Evolutionary conservation across 2,329 filamentous ascomycete species (phyloP).

Genomic region (Magnaporthiopsis incrustans): DNA sequence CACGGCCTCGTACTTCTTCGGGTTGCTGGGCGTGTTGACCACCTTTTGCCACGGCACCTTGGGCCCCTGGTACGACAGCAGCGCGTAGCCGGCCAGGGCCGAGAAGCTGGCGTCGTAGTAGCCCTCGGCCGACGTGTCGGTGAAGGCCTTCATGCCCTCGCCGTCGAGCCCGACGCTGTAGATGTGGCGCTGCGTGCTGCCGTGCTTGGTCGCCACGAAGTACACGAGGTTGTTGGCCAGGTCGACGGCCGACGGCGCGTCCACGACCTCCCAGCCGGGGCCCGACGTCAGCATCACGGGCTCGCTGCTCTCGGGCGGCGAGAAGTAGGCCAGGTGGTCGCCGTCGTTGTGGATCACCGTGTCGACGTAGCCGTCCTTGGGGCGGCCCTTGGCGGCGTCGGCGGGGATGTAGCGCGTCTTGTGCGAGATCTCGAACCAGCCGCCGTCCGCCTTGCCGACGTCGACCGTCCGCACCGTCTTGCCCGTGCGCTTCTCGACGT

Average conservation of each 20-base stretch:
- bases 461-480: constrained; percentile 74
- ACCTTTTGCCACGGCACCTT: constrained; percentile 87
- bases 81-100: constrained; percentile 66
- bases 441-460: constrained; percentile 78
- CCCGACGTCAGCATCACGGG: constrained; percentile 83
- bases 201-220: constrained; percentile 79
- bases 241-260: constrained; percentile 78
- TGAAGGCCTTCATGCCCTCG: constrained; percentile 62
- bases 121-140: constrained; percentile 62
- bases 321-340: constrained; percentile 90
- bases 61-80: constrained; percentile 80
- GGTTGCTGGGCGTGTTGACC: constrained; percentile 68
- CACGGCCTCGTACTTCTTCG: constrained; percentile 54
- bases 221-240: constrained; percentile 82
- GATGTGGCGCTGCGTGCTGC: constrained; percentile 81
- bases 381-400: constrained; percentile 65
- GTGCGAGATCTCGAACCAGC: constrained; percentile 94
- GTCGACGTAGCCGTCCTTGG: constrained; percentile 86
- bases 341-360: constrained; percentile 78
- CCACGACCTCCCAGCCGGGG: constrained; percentile 76
- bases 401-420: constrained; percentile 80
- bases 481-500: constrained; percentile 64
- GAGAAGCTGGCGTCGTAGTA: constrained; percentile 86
- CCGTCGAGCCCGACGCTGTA: constrained; percentile 86
- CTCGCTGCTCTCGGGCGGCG: constrained; percentile 73